Conservation (phyloP, 176 grass and related monocot species). For the Hyparrhenia diplandra region DNA sequence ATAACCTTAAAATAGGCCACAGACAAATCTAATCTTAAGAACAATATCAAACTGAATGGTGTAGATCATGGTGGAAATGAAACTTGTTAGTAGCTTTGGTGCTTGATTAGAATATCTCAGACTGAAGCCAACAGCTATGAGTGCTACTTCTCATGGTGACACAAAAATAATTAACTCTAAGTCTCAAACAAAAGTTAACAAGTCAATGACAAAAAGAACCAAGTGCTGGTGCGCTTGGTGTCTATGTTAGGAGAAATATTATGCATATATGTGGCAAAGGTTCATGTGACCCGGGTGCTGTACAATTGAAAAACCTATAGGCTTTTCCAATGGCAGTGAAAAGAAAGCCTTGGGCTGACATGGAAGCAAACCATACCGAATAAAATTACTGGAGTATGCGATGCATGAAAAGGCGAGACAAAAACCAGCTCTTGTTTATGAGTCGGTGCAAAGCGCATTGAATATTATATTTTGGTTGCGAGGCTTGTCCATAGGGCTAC, state of each 20-base stretch:
- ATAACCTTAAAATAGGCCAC: neutral
- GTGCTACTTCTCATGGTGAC: neutral
- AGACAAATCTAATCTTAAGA: constrained; percentile 1
- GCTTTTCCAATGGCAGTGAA: neutral
- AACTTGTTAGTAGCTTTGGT: neutral
- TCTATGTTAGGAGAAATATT: neutral
- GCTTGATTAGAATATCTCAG: neutral
- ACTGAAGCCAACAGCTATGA: neutral
- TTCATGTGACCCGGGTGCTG: neutral
- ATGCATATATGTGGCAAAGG: neutral
- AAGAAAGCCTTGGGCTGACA: neutral
- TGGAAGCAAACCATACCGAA: neutral
- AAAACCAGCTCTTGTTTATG: neutral
- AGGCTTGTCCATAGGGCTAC: neutral
- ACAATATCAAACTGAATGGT: neutral
- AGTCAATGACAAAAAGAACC: neutral
- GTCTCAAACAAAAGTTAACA: neutral
- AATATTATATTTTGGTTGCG: neutral
- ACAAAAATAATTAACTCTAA: neutral
- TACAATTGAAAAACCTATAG: neutral
- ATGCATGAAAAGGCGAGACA: neutral
- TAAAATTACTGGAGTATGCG: no score
- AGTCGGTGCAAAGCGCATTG: neutral
- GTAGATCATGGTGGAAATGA: neutral
- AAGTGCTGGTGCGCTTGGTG: neutral